Evolutionary conservation across 108 stramenopile genomes (phyloP), one percentile per base, ranked within the genome.

Genomic region (Fistulifera pelliculosa): DNA sequence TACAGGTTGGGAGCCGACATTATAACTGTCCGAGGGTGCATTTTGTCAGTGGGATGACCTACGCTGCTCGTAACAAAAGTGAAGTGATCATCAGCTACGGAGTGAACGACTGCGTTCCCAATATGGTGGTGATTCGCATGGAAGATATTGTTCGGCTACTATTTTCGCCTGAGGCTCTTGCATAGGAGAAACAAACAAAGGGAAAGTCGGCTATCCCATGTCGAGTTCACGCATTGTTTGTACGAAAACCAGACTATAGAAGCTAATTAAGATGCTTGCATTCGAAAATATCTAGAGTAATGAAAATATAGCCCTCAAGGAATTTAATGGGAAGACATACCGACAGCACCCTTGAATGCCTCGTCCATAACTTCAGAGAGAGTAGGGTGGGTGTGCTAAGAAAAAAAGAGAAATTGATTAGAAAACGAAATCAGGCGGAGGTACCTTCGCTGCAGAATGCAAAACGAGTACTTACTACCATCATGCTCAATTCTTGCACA

Each of bases 331-430:
- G 90, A 71, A 7, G 89, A 74, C 92, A 96, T 94, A 47, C 97
- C 97, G 44, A 96, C 96, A 18, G 96, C 96, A 38, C 94, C 95
- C 86, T 98, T 98, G 86, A 98, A 96, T 7, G 97, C 95, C 68
- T 95, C 97, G 62, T 98, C 97, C 68, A 98, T 74, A 13, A 98
- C 97, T 66, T 98, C 97, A 56, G 89, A 94, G 23, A 98, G 77
- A 18, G 96, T 98, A 31, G 97, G 97, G 72, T 98, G 97, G 13
- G 97, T 98, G 72, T 98, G 97, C 14, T 21, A 11, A 45, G 5
- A 2, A 18, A 18, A 45, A 10, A 45, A 45, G 11, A 5, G 11
- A 45, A 45, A 5, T 5, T 18, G 44, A 11, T 45, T 2, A 45
- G 21, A 45, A 18, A 45, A 8, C 5, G 11, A 22, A 45, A 45